phyloP scores from a whole-genome alignment of 495 filamentous ascomycete genomes.

The Bacidia rubella region DNA sequence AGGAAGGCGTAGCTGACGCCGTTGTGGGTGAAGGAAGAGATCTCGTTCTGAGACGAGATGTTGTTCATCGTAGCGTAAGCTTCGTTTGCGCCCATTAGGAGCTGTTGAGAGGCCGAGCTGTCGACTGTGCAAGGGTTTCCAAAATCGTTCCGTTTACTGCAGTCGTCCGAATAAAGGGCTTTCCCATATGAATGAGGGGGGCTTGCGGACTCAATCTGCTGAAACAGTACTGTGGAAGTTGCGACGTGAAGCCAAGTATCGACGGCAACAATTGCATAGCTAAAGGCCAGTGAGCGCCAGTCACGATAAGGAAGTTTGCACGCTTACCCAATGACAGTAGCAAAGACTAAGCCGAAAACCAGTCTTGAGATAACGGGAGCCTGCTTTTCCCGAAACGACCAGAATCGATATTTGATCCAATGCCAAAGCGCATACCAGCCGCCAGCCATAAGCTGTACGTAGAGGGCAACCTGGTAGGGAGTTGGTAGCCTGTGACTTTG shows the following conservation, averaged over 20 bases:
- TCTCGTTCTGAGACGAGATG: neutral
- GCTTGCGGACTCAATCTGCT: neutral
- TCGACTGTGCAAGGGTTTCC: neutral
- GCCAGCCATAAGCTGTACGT: neutral
- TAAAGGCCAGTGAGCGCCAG: neutral
- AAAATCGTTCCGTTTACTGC: neutral
- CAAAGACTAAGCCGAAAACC: neutral
- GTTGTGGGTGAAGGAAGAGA: neutral
- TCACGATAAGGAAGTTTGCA: neutral
- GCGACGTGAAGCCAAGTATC: neutral
- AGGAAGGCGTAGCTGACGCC: neutral
- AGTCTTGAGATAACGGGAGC: neutral
- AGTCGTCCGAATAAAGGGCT: neutral
- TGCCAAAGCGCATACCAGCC: neutral
- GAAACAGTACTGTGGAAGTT: neutral
- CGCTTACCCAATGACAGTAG: neutral
- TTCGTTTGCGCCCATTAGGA: neutral
- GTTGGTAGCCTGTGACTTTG: neutral
- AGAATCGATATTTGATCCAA: neutral
- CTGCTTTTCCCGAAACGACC: neutral
- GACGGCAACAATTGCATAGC: neutral
- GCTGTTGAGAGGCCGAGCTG: neutral
- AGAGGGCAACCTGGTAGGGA: neutral
- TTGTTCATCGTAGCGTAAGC: neutral
- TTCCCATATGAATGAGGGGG: neutral